Evolutionary conservation across 345 rosid species (phyloP), one percentile per base, ranked within the genome.

Genomic region (Toxicodendron radicans): DNA sequence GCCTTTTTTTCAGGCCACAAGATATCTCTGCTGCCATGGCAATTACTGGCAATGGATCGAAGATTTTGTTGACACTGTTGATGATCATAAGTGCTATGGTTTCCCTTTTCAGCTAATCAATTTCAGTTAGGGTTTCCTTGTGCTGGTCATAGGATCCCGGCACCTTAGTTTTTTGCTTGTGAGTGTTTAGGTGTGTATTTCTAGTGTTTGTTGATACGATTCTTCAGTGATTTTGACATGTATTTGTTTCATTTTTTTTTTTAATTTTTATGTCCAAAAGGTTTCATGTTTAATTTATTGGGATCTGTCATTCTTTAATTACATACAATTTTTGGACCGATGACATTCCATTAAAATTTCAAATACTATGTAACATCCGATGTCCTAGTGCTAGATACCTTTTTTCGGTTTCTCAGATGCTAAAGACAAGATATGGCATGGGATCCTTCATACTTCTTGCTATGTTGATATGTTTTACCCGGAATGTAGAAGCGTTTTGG

Each of bases 1-100:
- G 61, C 58, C 68, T 68, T 30, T 52, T 71, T 73, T 66, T 73
- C 85, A 94, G 98, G 88, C 90, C 97, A 51, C 85, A 94, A 71
- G 93, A 92, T 69, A 81, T 92, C 72, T 81, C 97, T 73, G 80
- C 58, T 0, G 86, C 91, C 5, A 58, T 83, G 2, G 46, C 88
- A 14, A 66, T 75, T 75, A 33, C 38, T 20, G 68, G 72, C 70
- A 32, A 52, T 32, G 35, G 73, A 67, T 74, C 73, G 16, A 81
- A 77, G 82, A 61, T 81, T 62, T 61, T 75, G 27, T 75, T 83
- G 73, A 65, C 82, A 4, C 45, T 76, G 81, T 71, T 86, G 71
- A 76, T 75, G 83, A 64, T 79, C 51, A 33, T 71, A 65, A 72
- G 52, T 48, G 83, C 79, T 17, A 9, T 76, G 58, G 33, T 78